Base-by-base conservation (phyloP, 2,329 filamentous ascomycete species). In the Triangularia verruculosa region DNA sequence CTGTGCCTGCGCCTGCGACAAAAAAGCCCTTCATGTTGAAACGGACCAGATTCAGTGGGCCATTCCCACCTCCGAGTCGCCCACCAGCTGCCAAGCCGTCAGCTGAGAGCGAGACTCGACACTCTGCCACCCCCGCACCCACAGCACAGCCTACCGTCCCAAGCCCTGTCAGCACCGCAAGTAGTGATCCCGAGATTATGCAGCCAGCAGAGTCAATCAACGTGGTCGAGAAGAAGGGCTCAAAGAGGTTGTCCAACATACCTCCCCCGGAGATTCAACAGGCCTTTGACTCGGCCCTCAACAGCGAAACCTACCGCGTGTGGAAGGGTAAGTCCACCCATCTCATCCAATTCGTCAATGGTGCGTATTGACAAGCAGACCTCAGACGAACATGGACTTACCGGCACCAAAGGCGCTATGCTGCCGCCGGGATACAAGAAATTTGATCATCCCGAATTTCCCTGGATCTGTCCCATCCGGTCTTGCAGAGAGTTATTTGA, bases 381-480 rank as follows among this genome's bases (percentile, higher is more conserved):
- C 17, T 9, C 7, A 47, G 39, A 11, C 20, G 61, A 67, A 15
- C 25, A 17, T 4, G 66, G 66, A 2, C 3, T 58, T 6, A 3
- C 15, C 3, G 17, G 17, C 11, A 70, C 68, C 11, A 17, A 24
- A 6, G 69, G 69, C 4, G 67, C 61, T 3, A 30, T 71, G 13
- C 51, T 71, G 1, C 69, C 69, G 1, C 9, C 34, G 1, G 63
- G 64, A 2, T 71, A 71, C 55, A 30, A 63, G n/a, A 47, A 67
- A 15, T 64, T 53, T 4, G 39, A 59, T 28, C 11, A 67, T 34
- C 30, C 61, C 3, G 51, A 61, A 2, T 65, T 64, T n/a, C 64
- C 68, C 1, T 71, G 68, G 67, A 61, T 68, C 1, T 70, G 69
- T 39, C 68, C 68, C 1, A 52, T 69, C 3, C 57, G 66, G 5